phyloP scores from a whole-genome alignment of 768 basidiomycete genomes.

The Coprinopsis cinerea region DNA sequence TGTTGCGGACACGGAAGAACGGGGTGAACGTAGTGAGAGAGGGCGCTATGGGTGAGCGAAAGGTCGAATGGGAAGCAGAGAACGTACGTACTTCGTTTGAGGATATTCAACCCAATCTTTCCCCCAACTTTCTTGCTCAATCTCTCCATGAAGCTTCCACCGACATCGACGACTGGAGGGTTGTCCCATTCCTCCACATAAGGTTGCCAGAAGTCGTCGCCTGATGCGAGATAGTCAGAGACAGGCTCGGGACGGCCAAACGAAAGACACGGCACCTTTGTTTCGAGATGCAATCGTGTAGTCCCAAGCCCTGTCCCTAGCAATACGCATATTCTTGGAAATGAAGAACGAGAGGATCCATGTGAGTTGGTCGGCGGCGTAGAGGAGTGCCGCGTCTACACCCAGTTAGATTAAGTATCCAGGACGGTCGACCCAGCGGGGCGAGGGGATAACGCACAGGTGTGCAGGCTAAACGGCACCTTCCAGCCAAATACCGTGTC shows the following conservation, averaged over 20 bases:
- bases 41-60: not conserved
- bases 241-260: not conserved
- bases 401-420: not conserved
- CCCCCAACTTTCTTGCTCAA: conserved; percentile 25
- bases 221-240: not conserved
- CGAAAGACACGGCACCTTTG: conserved; percentile 42
- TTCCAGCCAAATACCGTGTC: conserved; percentile 61
- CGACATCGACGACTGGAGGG: conserved; percentile 38
- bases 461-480: conserved; percentile 63
- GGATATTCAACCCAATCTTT: conserved; percentile 33
- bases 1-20: conserved; percentile 18
- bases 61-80: not conserved
- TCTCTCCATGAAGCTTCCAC: conserved; percentile 24
- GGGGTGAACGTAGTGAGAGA: not conserved
- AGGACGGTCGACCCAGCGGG: not conserved
- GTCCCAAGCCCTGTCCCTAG: conserved; percentile 70
- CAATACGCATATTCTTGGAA: conserved; percentile 74
- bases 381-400: conserved; percentile 67
- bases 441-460: conserved; percentile 42
- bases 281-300: conserved; percentile 81
- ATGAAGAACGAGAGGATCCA: conserved; percentile 79
- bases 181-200: conserved; percentile 79
- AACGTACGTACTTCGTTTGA: conserved; percentile 38
- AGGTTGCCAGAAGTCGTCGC: conserved; percentile 69
- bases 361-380: conserved; percentile 71